Evolutionary conservation across 2,329 filamentous ascomycete species (phyloP).

Genomic region (Cordyceps sp.): DNA sequence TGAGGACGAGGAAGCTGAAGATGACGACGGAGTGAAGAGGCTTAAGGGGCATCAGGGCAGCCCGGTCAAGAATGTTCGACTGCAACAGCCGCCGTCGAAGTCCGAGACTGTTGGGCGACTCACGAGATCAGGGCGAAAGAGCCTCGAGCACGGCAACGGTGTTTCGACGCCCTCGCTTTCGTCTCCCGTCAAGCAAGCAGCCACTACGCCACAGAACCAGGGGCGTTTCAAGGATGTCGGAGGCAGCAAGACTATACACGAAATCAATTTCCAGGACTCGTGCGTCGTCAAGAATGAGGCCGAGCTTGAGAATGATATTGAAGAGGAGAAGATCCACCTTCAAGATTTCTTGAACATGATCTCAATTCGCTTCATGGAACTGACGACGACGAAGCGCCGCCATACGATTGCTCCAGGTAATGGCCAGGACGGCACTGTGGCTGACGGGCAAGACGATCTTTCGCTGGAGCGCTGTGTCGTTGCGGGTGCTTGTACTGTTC

Average conservation of each 20-base stretch:
- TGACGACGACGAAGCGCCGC: conserved; percentile 87
- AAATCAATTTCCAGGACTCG: conserved; percentile 27
- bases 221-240: conserved; percentile 37
- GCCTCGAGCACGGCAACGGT: conserved; percentile 23
- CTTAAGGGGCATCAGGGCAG: conserved; percentile 57
- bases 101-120: conserved; percentile 48
- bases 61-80: conserved; percentile 57
- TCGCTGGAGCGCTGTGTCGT: conserved; percentile 66
- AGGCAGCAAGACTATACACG: conserved; percentile 27
- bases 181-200: conserved; percentile 26
- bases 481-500: conserved; percentile 78
- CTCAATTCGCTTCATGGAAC: conserved; percentile 94
- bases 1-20: conserved; percentile 41
- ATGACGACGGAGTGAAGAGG: conserved; percentile 47
- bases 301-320: conserved; percentile 29
- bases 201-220: conserved; percentile 38
- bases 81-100: conserved; percentile 53
- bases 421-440: conserved; percentile 22
- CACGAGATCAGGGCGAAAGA: conserved; percentile 30
- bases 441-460: conserved; percentile 30
- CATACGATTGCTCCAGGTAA: conserved; percentile 55
- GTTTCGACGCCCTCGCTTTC: conserved; percentile 28
- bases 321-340: conserved; percentile 53
- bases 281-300: conserved; percentile 20
- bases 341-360: conserved; percentile 92